Evolutionary conservation across 192 early-diverging fungal species (phyloP), one percentile per base, ranked within the genome.

Genomic region (Rhizoclosmatium sp.): DNA sequence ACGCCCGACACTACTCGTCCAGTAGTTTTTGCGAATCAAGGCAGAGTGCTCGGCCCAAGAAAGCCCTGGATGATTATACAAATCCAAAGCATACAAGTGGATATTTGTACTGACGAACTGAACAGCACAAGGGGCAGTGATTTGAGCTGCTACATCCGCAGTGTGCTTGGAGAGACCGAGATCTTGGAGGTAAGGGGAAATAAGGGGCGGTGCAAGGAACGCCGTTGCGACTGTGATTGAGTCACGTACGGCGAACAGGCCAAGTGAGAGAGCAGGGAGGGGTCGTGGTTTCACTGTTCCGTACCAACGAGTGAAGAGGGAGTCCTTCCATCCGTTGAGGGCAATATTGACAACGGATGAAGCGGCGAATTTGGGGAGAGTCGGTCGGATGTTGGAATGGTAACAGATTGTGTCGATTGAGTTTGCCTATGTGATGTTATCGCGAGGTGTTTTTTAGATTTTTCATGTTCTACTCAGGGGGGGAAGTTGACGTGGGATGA

Each of bases 1-100:
- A 44, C 86, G 66, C n/a, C 76, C 78, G 16, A 58, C 12, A 5
- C 78, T 70, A 49, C 76, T 79, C 23, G 19, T 59, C 23, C 23
- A 40, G 49, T 84, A 85, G 64, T 85, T 80, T 39, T 49, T 31
- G 23, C 42, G 23, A 47, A 85, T 78, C 42, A 81, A 44, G n/a
- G 4, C 9, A 9, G 16, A n/a, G 0, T 56, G 72, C 2, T 42
- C 46, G 4, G 4, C 45, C 2, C 23, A 1, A 12, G 54, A 41
- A 19, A 54, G 59, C 31, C 23, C 46, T 0, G 78, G 78, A 39
- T 74, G 75, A 59, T 87, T 87, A 70, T 87, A 87, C 0, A 82
- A 48, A 58, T 87, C 83, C 84, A 87, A 82, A 40, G 84, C 81
- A 10, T 76, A 21, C 39, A 87, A 75, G 65, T 87, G 86, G 49